Percentiles rank a stretch among this genome's conserved stretches.
phyloP scores from a whole-genome alignment of 1,139 yeast species.

The Diutina sp. region DNA sequence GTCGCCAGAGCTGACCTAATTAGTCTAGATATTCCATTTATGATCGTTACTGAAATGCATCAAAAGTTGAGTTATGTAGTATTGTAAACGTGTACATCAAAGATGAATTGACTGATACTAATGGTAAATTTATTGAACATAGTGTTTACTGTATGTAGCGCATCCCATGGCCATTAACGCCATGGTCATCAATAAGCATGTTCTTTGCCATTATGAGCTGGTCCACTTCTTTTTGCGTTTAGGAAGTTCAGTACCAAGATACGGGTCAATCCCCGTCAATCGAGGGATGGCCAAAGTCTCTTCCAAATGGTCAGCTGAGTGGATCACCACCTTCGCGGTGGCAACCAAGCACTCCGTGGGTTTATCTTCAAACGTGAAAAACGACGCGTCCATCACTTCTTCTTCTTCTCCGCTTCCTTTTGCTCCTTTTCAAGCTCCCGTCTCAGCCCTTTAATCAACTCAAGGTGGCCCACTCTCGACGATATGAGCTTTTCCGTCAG shows the following conservation, averaged over 20 bases:
- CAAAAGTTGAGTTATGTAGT: too few species aligned
- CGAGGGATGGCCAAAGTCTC: background rate
- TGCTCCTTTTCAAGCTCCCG: constrained; percentile 56
- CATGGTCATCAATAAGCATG: background rate
- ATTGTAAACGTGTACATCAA: too few species aligned
- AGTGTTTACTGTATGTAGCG: background rate
- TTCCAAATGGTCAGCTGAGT: background rate
- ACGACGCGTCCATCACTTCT: background rate
- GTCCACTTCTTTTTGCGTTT: background rate
- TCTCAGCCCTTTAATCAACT: constrained; percentile 83
- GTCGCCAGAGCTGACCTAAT: too few species aligned
- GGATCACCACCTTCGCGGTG: background rate
- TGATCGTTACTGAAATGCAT: too few species aligned
- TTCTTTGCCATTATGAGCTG: too few species aligned
- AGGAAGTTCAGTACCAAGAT: background rate
- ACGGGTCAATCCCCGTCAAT: background rate
- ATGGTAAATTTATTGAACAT: too few species aligned
- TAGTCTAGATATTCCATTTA: too few species aligned
- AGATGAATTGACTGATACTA: too few species aligned
- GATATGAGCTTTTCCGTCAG: constrained; percentile 80
- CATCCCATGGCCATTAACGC: background rate
- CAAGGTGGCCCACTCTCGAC: constrained; percentile 90
- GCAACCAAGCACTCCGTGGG: background rate
- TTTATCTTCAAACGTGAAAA: background rate
- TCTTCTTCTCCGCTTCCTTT: constrained; percentile 12